Evolutionary conservation across 2,329 filamentous ascomycete genomes (phyloP), one percentile per base, ranked within the genome.

Genomic region (Sporothrix inflata): DNA sequence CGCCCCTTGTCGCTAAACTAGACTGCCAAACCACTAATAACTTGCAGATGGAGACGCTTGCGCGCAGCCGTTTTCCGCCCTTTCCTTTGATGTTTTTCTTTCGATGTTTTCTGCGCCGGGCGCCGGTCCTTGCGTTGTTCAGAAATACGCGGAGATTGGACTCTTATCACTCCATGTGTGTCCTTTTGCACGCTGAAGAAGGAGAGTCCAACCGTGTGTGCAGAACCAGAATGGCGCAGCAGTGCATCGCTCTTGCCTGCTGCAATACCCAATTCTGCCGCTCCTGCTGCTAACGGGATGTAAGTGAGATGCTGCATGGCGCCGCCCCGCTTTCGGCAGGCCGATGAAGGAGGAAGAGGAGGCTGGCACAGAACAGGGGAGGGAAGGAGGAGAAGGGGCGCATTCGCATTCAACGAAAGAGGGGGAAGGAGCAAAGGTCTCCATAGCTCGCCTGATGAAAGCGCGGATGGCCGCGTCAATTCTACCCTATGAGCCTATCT

Each of bases 231-330:
- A 57, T 4, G 19, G 38, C 21, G 7, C 57, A 63, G 11, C 7
- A 5, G 19, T 19, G 19, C 38, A 19, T 65, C 38, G 60, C 21
- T 45, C 57, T 38, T 55, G 9, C 51, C 27, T 34, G 19, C 7
- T 42, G n/a, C 34, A 19, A 27, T n/a, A 5, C 9, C 9, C 57
- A 40, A 45, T 57, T 57, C 24, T 66, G 24, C 63, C 45, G 42
- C 42, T 67, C 63, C 42, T 67, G 42, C 63, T 27, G 12, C 63
- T 5, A 67, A 67, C 24, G 27, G 24, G 8, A 47, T 66, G 40
- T 67, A 67, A 49, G 63, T 67, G 24, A 49, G 63, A 67, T 57
- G 34, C 65, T 68, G 42, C 68, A 30, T 70, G 34, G 12, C 51
- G 38, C 24, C 42, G 49, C 53, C 68, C 68, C 68, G 53, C 68